Conservation (phyloP, 139 green algal genomes). For the Pleodorina starrii region DNA sequence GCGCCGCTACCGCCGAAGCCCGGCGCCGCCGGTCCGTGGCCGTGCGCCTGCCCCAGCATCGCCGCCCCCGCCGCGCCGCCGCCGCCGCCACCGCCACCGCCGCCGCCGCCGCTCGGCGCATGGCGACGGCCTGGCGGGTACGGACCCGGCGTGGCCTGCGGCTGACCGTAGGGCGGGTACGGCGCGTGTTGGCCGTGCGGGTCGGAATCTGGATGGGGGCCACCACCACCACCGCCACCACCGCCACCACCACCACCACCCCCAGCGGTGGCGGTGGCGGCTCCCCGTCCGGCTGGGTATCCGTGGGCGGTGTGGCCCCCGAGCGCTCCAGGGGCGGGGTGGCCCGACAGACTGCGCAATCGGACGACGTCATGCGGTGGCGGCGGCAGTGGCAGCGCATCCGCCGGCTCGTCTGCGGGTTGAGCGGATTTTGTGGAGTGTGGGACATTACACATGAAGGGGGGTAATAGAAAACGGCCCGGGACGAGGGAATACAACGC, state of each 20-base stretch:
- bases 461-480: too few relatives aligned
- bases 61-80: background rate
- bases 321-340: background rate
- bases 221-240: background rate
- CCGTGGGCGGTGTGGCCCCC: background rate
- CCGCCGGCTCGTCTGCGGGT: background rate
- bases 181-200: background rate
- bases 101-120: background rate
- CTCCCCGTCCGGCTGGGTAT: background rate
- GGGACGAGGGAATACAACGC: too few relatives aligned
- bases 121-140: background rate
- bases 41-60: background rate
- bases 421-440: too few relatives aligned
- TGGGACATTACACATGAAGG: too few relatives aligned
- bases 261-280: background rate
- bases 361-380: too few relatives aligned
- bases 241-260: background rate
- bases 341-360: background rate
- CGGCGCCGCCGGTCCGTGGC: background rate
- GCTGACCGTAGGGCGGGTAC: background rate
- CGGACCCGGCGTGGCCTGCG: background rate
- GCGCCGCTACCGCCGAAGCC: background rate
- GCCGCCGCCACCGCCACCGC: background rate
- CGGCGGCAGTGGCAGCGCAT: background rate
- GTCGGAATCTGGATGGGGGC: background rate